phyloP scores from a whole-genome alignment of 202 grass and related monocot genomes.

The Schoenoplectus triqueter region DNA sequence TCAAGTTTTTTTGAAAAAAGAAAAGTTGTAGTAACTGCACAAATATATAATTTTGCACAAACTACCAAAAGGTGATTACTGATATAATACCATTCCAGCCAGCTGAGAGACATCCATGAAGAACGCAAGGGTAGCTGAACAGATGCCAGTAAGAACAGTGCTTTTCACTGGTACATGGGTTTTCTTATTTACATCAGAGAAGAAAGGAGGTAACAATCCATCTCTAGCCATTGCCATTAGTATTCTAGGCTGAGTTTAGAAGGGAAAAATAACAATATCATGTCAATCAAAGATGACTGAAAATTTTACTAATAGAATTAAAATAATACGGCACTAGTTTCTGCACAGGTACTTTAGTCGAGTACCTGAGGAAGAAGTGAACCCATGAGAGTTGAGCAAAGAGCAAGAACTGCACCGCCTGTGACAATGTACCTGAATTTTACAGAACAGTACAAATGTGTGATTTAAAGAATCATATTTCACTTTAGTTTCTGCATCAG shows the following conservation, averaged over 20 bases:
- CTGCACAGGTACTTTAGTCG: not conserved
- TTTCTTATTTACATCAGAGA: constrained; percentile 72
- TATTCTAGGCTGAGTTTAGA: constrained; percentile 78
- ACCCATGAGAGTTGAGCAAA: constrained; percentile 97
- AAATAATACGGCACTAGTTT: constrained; percentile 3
- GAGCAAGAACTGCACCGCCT: constrained; percentile 87
- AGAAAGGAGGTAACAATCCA: constrained; percentile 87
- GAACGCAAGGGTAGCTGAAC: constrained; percentile 70
- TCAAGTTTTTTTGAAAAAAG: not conserved
- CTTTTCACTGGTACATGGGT: constrained; percentile 98
- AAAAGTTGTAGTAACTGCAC: not conserved
- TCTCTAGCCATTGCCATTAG: constrained; percentile 99
- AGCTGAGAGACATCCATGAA: constrained; percentile 98
- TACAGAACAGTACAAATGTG: constrained; percentile 29
- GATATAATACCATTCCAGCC: constrained; percentile 92
- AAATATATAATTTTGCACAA: not conserved
- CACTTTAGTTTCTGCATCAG: not conserved
- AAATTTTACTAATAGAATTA: not conserved
- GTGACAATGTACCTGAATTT: constrained; percentile 90
- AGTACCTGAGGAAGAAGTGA: constrained; percentile 97
- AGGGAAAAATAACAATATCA: not conserved
- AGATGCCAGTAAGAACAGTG: constrained; percentile 79
- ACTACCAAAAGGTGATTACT: constrained; percentile 27
- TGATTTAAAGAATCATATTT: constrained; percentile 8
- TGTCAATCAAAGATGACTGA: not conserved